Percentiles rank a stretch among this genome's conserved stretches.
Evolutionary conservation across 805 yeast genomes (phyloP).

Genomic region (Maudiozyma barnettii): DNA sequence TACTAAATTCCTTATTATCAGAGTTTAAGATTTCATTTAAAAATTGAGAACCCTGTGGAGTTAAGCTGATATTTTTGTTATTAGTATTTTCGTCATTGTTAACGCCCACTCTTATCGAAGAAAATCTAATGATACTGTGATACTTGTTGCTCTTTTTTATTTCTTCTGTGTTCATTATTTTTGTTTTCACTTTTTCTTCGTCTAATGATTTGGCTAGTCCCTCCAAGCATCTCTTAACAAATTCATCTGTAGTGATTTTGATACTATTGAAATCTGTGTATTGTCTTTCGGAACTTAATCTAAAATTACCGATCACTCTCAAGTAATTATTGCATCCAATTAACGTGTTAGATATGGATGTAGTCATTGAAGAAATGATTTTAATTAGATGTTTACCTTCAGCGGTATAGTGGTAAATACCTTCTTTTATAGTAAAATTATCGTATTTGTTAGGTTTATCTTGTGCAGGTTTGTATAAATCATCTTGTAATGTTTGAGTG

Average conservation of each 20-base stretch:
- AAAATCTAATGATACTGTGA: conserved; percentile 22
- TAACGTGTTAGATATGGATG: conserved; percentile 41
- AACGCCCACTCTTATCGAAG: conserved; percentile 9
- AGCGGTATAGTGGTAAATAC: conserved; percentile 44
- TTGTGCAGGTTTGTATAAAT: conserved; percentile 9
- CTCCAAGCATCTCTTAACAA: conserved; percentile 50
- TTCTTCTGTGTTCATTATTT: neutral
- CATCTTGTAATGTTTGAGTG: conserved; percentile 40
- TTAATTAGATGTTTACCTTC: conserved; percentile 61
- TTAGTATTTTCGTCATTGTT: neutral
- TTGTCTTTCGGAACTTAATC: conserved; percentile 45
- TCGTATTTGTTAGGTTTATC: conserved; percentile 1
- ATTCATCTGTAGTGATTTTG: conserved; percentile 49
- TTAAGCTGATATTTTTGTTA: neutral
- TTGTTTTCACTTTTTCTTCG: conserved; percentile 19
- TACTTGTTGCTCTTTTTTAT: neutral
- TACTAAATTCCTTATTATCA: conserved; percentile 29
- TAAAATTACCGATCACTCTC: conserved; percentile 56
- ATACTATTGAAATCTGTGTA: conserved; percentile 57
- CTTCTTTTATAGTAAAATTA: conserved; percentile 14
- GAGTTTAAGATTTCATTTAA: conserved; percentile 13
- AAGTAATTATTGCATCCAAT: conserved; percentile 42
- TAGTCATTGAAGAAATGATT: conserved; percentile 51
- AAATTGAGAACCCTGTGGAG: conserved; percentile 4
- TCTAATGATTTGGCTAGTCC: conserved; percentile 43